Evolutionary conservation across 202 grass and related monocot species (phyloP), one percentile per base, ranked within the genome.

Genomic region (Tripidium arundinaceum): DNA sequence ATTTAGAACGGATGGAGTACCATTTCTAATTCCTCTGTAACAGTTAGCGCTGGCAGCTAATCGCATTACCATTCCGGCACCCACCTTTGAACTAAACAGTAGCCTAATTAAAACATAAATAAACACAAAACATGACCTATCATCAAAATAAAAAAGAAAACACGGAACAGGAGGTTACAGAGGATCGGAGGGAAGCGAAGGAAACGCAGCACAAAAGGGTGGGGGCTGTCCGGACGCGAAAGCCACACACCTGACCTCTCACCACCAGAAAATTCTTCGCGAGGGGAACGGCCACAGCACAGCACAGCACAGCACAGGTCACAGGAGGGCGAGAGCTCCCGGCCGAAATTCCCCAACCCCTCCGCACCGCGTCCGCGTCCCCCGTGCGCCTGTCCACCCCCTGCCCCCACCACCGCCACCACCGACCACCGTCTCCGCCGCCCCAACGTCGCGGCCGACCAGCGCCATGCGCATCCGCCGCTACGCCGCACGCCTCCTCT

Each of bases 381-480:
- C 54, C 54, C 54, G 72, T 38, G 68, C 70, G 18, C 43, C 34
- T 36, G 16, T 41, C 27, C 21, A 14, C 52, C 11, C 70, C 25
- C 8, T 8, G 0, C 46, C 36, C 59, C 57, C n/a, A n/a, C n/a
- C n/a, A 14, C 54, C 45, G 16, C 38, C 66, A 21, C 78, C 66
- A 62, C 69, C 80, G 34, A 38, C 68, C 68, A 49, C 69, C 59
- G n/a, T 70, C 75, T 45, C 63, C 64, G 31, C 31, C 31, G 71
- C 6, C 34, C 31, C 31, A 1, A 22, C 77, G 9, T 15, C 68
- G 61, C 28, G 28, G 15, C 29, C 26, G 70, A 31, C 45, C 27
- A 34, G 16, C 47, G 69, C 79, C 87, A 90, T 90, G 87, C 87
- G 87, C 83, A 89, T 89, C 83, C 87, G 87, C 54, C 79, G 87